Evolutionary conservation across 139 green algal species (phyloP).

Genomic region (Chlorella sp.): DNA sequence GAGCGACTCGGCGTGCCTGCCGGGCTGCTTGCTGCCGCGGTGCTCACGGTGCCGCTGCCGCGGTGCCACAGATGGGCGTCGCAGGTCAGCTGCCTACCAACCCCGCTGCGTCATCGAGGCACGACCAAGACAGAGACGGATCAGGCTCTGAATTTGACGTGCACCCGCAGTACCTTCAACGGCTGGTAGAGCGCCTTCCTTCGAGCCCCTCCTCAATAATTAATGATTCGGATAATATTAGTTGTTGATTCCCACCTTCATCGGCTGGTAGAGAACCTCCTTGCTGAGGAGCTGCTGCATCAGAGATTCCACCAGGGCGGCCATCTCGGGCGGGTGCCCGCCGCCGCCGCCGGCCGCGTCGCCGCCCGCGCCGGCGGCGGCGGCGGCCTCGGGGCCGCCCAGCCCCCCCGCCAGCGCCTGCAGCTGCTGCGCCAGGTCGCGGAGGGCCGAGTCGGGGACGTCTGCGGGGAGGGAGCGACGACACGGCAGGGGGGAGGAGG

Average conservation of each 20-base stretch:
- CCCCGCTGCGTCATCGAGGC: too few species aligned
- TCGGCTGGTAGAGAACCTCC: constrained; percentile 84
- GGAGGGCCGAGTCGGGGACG: background rate
- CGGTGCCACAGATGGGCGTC: too few species aligned
- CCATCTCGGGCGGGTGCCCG: constrained; percentile 35
- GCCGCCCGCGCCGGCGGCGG: background rate
- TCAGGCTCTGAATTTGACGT: too few species aligned
- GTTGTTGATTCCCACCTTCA: constrained; percentile 79
- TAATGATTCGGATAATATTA: too few species aligned
- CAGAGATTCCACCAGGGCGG: constrained; percentile 73
- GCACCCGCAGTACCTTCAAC: too few species aligned
- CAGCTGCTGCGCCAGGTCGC: background rate
- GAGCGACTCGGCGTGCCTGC: too few species aligned
- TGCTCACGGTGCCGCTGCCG: too few species aligned
- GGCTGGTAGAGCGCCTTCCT: too few species aligned
- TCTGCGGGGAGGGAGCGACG: background rate
- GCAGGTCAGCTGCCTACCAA: too few species aligned
- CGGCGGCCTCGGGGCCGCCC: background rate
- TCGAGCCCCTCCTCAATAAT: too few species aligned
- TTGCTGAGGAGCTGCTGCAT: constrained; percentile 89
- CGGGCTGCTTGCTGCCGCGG: too few species aligned
- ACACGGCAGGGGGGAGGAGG: background rate
- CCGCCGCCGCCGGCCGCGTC: background rate
- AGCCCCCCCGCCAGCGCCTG: constrained; percentile 2
- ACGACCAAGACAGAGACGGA: too few species aligned